Base-by-base conservation (phyloP, 2,329 filamentous ascomycete species). In the Hyphodiscus sp. region DNA sequence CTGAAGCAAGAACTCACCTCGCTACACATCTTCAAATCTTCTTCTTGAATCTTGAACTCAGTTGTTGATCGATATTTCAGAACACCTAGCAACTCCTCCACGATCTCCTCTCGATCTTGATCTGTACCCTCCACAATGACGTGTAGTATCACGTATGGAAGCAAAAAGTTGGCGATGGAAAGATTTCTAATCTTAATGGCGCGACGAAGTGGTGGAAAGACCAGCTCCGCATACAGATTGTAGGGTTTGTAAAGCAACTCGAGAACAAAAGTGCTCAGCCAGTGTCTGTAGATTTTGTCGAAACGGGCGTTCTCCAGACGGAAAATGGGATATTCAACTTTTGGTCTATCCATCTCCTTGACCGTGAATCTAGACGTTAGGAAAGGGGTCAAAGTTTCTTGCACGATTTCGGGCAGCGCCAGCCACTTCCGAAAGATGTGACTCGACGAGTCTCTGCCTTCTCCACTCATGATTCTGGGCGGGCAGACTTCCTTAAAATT, bases 131-230 rank as follows among this genome's bases (percentile, higher is more conserved):
- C 87, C 11, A 95, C 76, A 19, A 96, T 80, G 29, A 92, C 80
- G 65, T 96, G 95, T 33, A 96, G 71, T 2, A 89, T 85, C 16
- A 91, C 78, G 67, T 94, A 97, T 0, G 94, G 95, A 16, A 99
- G 77, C 30, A 99, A 75, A 63, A 96, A 97, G 44, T 87, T 87
- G 0, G 91, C 83, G 30, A 96, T 91, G 0, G 87, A 86, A 11
- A 94, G 75, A 65, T 97, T 91, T 65, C 94, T 90, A 30, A 89
- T 86, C 54, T 86, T 83, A 56, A 97, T 89, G 19, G 95, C 84
- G 43, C 91, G 85, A 50, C 86, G 85, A 41, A 96, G 76, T 19
- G 92, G 85, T 43, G 86, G 82, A 64, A 96, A 97, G 13, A 97
- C 79, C 58, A 88, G 80, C 50, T 82, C 77, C 1, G 88, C 84